Evolutionary conservation across 179 eudicot genomes (phyloP).

Genomic region (Patellifolia procumbens): DNA sequence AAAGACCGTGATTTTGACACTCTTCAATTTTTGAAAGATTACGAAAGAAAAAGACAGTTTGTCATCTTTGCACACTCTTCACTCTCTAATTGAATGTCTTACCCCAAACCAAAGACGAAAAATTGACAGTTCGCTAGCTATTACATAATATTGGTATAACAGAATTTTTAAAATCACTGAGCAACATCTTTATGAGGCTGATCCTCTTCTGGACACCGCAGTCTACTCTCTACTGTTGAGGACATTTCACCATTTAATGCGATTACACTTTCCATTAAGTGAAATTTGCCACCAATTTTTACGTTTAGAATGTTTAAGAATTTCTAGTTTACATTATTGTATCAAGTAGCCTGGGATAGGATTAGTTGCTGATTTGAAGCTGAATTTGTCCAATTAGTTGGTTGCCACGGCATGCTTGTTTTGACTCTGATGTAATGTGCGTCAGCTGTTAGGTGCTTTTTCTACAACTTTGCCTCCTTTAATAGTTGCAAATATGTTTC

Average conservation of each 20-base stretch:
- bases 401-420: background rate
- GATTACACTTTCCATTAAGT: background rate
- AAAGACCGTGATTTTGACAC: too few species aligned
- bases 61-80: background rate
- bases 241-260: background rate
- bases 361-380: background rate
- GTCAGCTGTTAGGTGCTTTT: background rate
- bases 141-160: background rate
- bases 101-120: background rate
- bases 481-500: background rate
- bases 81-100: background rate
- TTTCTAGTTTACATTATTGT: background rate
- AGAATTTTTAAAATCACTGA: background rate
- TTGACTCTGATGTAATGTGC: background rate
- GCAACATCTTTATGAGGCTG: background rate
- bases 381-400: background rate
- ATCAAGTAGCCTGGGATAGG: background rate
- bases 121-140: background rate
- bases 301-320: too few species aligned
- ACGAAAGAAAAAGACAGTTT: background rate
- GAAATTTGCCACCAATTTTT: background rate
- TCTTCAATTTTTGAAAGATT: too few species aligned
- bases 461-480: background rate
- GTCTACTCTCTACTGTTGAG: too few species aligned
- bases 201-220: too few species aligned